Conservation (phyloP, 2,329 filamentous ascomycete species). For the Fusarium bactridioides region DNA sequence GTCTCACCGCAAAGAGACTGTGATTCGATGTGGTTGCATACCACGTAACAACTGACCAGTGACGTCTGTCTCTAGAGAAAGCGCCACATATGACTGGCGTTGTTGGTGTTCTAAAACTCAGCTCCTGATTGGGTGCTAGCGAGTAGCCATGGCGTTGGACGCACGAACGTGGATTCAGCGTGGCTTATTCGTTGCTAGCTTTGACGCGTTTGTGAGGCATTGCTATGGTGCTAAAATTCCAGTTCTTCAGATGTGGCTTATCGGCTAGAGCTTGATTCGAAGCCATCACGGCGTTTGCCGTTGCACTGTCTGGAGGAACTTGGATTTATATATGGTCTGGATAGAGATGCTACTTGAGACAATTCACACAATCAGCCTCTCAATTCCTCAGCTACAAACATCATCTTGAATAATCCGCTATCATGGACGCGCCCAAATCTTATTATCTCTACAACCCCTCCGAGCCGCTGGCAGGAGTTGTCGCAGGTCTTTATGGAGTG, state of each 20-base stretch:
- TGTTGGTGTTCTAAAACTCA: background rate
- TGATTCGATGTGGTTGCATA: background rate
- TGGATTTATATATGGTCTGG: background rate
- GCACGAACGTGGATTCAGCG: background rate
- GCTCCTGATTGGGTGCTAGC: background rate
- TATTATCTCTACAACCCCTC: conserved; percentile 33
- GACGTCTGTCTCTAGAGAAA: background rate
- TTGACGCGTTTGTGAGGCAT: conserved; percentile 1
- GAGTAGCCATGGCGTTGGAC: background rate
- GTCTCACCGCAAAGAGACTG: background rate
- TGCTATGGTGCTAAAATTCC: background rate
- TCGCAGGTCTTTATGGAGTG: conserved; percentile 27
- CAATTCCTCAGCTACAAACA: background rate
- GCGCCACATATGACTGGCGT: conserved; percentile 14
- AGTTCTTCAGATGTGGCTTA: background rate
- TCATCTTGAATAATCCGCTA: background rate
- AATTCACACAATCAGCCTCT: background rate
- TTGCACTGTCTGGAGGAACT: background rate
- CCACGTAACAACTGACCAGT: background rate
- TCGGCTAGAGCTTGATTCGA: background rate
- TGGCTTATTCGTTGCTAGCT: background rate
- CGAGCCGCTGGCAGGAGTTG: conserved; percentile 21
- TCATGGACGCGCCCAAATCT: conserved; percentile 15
- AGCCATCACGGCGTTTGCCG: background rate
- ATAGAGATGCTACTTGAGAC: background rate